Evolutionary conservation across 1,139 yeast genomes (phyloP).

Genomic region (Yamadazyma epiphylla): DNA sequence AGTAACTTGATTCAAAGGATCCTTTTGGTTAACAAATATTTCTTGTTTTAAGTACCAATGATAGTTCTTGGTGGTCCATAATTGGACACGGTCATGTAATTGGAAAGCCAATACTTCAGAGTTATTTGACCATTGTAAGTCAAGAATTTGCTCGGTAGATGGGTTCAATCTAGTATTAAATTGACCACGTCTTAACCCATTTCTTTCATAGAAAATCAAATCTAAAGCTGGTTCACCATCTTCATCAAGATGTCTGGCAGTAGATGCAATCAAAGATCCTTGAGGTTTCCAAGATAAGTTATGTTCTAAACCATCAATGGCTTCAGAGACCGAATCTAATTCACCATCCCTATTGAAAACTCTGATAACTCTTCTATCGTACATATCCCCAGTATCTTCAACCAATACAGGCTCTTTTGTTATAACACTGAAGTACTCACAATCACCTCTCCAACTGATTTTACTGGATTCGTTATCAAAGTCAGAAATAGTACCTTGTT

Average conservation of each 20-base stretch:
- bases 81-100: conserved; percentile 57
- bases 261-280: conserved; percentile 81
- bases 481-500: conserved; percentile 58
- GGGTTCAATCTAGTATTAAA: conserved; percentile 65
- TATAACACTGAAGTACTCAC: conserved; percentile 73
- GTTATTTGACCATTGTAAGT: conserved; percentile 76
- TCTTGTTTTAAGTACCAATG: conserved; percentile 95
- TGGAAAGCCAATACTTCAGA: conserved; percentile 77
- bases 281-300: conserved; percentile 85
- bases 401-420: conserved; percentile 52
- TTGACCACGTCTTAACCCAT: conserved; percentile 89
- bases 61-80: conserved; percentile 91
- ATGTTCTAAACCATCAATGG: conserved; percentile 78
- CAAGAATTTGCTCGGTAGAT: conserved; percentile 39
- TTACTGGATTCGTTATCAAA: conserved; percentile 45
- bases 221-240: conserved; percentile 46
- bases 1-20: conserved; percentile 27
- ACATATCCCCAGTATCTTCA: conserved; percentile 30
- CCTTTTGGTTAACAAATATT: conserved; percentile 32
- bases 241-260: conserved; percentile 56
- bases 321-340: conserved; percentile 83
- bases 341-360: conserved; percentile 78
- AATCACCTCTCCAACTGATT: conserved; percentile 94
- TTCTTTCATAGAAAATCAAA: conserved; percentile 82
- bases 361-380: conserved; percentile 72